These are phyloP conservation scores for Sistotremastrum suecicum DNA, from an alignment of 768 basidiomycete species.

Conservation along the genomic window DNA sequence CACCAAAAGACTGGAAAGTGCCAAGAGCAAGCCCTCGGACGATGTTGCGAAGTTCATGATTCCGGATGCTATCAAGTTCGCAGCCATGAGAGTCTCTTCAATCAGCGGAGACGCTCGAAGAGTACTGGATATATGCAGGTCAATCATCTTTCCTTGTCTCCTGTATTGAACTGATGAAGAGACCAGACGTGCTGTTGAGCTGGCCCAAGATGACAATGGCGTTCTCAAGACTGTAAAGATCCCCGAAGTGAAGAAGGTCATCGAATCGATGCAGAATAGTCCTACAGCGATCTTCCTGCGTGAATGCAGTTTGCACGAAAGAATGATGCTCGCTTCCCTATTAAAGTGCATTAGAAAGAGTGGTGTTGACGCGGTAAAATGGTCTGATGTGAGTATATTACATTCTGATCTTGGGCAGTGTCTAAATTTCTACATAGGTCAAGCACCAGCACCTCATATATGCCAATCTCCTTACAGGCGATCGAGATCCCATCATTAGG, in stretches of 20 bases:
- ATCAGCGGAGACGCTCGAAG: conserved; percentile 92
- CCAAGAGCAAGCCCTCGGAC: conserved; percentile 32
- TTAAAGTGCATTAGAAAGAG: conserved; percentile 70
- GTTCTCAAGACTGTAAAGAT: conserved; percentile 35
- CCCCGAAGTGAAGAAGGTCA: conserved; percentile 64
- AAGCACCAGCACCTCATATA: conserved; percentile 66
- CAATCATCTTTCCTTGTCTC: conserved; percentile 8
- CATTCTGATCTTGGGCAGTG: not conserved
- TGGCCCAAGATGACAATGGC: conserved; percentile 36
- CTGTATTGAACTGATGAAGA: not conserved
- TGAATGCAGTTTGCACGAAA: conserved; percentile 77
- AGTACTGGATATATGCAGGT: conserved; percentile 88
- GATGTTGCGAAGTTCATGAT: conserved; percentile 30
- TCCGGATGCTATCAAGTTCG: conserved; percentile 68
- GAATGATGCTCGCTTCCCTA: conserved; percentile 73
- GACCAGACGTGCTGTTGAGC: conserved; percentile 67
- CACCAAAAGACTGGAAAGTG: conserved; percentile 57
- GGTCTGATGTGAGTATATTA: conserved; percentile 49
- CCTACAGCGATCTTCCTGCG: conserved; percentile 75
- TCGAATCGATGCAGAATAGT: conserved; percentile 79
- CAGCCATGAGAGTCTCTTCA: conserved; percentile 62
- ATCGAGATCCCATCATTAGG: conserved; percentile 40
- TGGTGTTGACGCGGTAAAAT: conserved; percentile 79
- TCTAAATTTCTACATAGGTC: conserved; percentile 28
- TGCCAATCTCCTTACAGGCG: conserved; percentile 43